phyloP scores from a whole-genome alignment of 371 early-diverging fungal genomes.

The Batrachochytrium dendrobatidis region DNA sequence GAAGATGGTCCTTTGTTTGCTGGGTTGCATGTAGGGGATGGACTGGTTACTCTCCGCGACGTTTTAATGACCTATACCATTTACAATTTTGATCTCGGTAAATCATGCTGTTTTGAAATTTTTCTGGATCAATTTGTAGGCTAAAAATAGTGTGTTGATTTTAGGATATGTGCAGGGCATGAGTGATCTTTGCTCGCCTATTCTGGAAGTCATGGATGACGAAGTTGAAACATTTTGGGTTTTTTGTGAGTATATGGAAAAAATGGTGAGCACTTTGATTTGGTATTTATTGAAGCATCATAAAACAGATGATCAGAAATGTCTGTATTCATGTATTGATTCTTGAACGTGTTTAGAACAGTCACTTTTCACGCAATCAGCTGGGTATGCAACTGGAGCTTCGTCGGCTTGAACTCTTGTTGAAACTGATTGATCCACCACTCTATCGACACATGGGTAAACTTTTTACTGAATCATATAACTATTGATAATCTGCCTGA shows the following conservation, averaged over 20 bases:
- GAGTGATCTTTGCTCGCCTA: slow-evolving; percentile 85
- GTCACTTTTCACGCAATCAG: slow-evolving; percentile 77
- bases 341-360: no score
- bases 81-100: slow-evolving; percentile 54
- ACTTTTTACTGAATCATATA: no score
- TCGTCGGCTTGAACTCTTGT: slow-evolving; percentile 58
- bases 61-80: slow-evolving; percentile 84
- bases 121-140: neutral
- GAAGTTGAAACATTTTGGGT: slow-evolving; percentile 88
- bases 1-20: no score
- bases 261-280: no score
- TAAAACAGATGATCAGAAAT: no score
- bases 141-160: neutral
- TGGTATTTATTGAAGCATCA: no score
- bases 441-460: slow-evolving; percentile 67
- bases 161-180: slow-evolving; percentile 94
- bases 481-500: no score
- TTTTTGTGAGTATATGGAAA: slow-evolving; percentile 86
- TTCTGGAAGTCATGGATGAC: slow-evolving; percentile 77
- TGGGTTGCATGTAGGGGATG: no score
- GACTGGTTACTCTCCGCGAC: slow-evolving; percentile 73
- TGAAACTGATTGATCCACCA: slow-evolving; percentile 74
- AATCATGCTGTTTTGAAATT: slow-evolving; percentile 10
- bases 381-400: slow-evolving; percentile 85
- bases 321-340: no score